Evolutionary conservation across 371 early-diverging fungal genomes (phyloP).

Genomic region (Chytridium lagenaria): DNA sequence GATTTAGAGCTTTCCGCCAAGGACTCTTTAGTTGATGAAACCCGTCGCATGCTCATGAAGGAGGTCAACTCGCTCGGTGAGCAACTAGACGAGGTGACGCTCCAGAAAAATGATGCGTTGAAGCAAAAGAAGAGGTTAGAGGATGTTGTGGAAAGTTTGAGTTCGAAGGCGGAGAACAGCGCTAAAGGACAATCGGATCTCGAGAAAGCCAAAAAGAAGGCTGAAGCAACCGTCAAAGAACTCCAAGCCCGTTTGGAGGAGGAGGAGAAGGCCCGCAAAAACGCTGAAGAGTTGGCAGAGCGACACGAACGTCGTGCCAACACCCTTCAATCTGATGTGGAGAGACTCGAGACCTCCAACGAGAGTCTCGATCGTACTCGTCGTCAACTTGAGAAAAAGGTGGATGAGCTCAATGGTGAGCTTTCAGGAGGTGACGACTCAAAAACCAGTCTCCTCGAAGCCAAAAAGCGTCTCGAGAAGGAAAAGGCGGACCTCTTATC

Average conservation of each 20-base stretch:
- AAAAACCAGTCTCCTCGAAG: constrained; percentile 60
- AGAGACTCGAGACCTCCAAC: constrained; percentile 66
- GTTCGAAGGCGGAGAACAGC: constrained; percentile 60
- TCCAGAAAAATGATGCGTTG: constrained; percentile 60
- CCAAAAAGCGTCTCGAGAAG: constrained; percentile 64
- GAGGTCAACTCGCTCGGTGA: constrained; percentile 80
- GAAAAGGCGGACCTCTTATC: constrained; percentile 69
- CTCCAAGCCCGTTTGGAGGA: constrained; percentile 70
- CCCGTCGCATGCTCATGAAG: constrained; percentile 70
- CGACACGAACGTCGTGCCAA: constrained; percentile 82
- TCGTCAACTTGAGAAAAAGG: constrained; percentile 70
- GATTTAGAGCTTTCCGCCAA: constrained; percentile 72
- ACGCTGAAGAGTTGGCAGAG: constrained; percentile 75
- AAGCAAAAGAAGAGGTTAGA: constrained; percentile 70
- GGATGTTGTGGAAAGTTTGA: constrained; percentile 65
- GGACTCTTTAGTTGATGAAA: constrained; percentile 75
- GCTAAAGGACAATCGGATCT: constrained; percentile 71
- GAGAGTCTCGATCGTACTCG: constrained; percentile 65
- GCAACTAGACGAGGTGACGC: constrained; percentile 69
- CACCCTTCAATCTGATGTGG: constrained; percentile 68
- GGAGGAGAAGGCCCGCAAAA: constrained; percentile 66
- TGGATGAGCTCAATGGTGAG: constrained; percentile 69
- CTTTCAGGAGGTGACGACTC: constrained; percentile 66
- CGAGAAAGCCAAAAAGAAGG: constrained; percentile 69
- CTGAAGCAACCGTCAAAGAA: constrained; percentile 60